Conservation (phyloP, 192 early-diverging fungal genomes). For the Funneliformis geosporum region DNA sequence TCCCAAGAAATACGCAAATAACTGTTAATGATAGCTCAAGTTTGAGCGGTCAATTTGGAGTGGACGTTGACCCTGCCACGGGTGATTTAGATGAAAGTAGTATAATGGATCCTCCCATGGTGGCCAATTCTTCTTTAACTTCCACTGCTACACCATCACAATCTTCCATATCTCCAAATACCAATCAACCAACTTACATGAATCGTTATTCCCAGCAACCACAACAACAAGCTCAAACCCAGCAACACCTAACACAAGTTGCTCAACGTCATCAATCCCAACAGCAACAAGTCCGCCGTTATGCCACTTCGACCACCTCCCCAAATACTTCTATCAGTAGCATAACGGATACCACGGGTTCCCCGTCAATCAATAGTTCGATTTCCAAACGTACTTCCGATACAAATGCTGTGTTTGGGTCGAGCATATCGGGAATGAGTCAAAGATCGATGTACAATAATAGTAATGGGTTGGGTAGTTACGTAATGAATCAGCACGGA, state of each 20-base stretch:
- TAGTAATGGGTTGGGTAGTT: slow-evolving; percentile 15
- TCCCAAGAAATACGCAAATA: neutral
- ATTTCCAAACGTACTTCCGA: slow-evolving; percentile 29
- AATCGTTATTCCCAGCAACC: slow-evolving; percentile 10
- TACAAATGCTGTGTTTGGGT: slow-evolving; percentile 9
- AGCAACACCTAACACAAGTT: slow-evolving; percentile 28
- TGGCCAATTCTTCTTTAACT: neutral
- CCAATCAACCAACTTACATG: slow-evolving; percentile 12
- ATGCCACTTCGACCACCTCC: neutral
- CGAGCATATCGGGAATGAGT: slow-evolving; percentile 23
- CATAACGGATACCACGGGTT: neutral
- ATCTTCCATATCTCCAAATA: slow-evolving; percentile 9
- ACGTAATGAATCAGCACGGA: slow-evolving; percentile 3
- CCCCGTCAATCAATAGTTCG: slow-evolving; percentile 5
- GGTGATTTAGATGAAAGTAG: neutral
- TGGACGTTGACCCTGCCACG: too few relatives aligned
- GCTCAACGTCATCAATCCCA: slow-evolving; percentile 34
- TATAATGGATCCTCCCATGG: slow-evolving; percentile 11
- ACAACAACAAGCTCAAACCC: slow-evolving; percentile 29
- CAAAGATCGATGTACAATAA: slow-evolving; percentile 9
- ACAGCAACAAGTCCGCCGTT: slow-evolving; percentile 22
- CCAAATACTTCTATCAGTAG: slow-evolving; percentile 20
- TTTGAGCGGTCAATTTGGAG: neutral
- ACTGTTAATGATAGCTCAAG: neutral
- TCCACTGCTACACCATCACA: neutral